Base-by-base conservation (phyloP, 2,329 filamentous ascomycete genomes). In the Ophiostoma angusticollis region DNA sequence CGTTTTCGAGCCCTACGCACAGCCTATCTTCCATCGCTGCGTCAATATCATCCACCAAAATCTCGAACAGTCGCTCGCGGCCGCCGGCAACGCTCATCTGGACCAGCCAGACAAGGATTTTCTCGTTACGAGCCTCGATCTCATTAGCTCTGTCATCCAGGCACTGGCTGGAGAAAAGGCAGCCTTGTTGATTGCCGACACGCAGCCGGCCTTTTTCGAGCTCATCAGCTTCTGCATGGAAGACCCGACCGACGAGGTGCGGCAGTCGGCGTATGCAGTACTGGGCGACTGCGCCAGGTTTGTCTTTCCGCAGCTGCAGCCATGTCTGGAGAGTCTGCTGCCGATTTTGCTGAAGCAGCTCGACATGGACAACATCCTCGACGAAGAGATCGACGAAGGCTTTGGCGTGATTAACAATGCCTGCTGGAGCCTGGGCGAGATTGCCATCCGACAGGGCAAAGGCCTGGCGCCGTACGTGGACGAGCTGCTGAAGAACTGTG, bases 321-420 rank as follows among this genome's bases (percentile, higher is more conserved):
- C 76, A 3, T 82, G 78, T 49, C 65, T 98, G 12, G 69, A 74
- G 2, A 74, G 68, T 11, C 70, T 96, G 40, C 64, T 96, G 54
- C 82, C 84, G 1, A 77, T 89, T 35, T 64, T 95, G n/a, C 72
- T 95, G 47, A 75, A 78, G 51, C 87, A 96, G 56, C 74, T 98
- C 21, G 87, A 96, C 48, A 66, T 94, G 48, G 80, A 86, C 45
- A 70, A 69, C 40, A 72, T 86, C 36, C 61, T 76, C 14, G 81
- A 87, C 44, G 84, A 93, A 50, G 82, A 86, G 44, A 77, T 85
- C 33, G 84, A 93, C 47, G 81, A 75, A 14, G 80, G 78, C 12
- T 95, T 94, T 57, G 85, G 86, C 44, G 87, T 96, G 22, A 78
- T 96, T 43, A 98, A 96, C 70, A 98, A 98, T 55, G 89, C 91